These are phyloP conservation scores for Entrophospora sp. DNA, from an alignment of 192 early-diverging fungal species.

Conservation along the genomic window DNA sequence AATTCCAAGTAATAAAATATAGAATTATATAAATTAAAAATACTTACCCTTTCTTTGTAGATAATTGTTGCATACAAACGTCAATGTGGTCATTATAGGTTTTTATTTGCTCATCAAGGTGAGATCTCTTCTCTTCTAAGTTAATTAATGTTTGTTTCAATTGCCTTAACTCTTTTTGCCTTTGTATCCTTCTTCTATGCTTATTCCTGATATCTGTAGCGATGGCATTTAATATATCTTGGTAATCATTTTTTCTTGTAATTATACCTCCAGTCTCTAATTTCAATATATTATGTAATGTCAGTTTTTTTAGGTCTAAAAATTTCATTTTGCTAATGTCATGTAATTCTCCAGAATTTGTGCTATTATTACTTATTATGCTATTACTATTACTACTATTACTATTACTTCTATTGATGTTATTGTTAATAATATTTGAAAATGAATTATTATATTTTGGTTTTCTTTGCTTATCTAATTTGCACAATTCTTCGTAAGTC, in stretches of 20 bases:
- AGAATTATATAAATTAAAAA: neutral
- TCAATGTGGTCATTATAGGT: conserved; percentile 89
- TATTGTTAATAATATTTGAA: too few species aligned
- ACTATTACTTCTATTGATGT: neutral
- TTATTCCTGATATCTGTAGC: conserved; percentile 91
- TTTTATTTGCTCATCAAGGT: conserved; percentile 80
- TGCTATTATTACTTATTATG: too few species aligned
- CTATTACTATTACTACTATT: neutral
- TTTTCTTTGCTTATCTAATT: conserved; percentile 24
- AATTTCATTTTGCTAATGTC: conserved; percentile 63
- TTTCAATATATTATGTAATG: conserved; percentile 71
- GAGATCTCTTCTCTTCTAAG: conserved; percentile 76
- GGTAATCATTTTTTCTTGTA: conserved; percentile 69
- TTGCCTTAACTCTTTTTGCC: conserved; percentile 62
- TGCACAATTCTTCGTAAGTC: conserved; percentile 41
- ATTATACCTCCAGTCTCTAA: conserved; percentile 72
- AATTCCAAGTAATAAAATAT: neutral
- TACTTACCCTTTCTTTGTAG: conserved; percentile 42
- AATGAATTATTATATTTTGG: too few species aligned
- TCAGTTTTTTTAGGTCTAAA: conserved; percentile 68
- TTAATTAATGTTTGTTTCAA: conserved; percentile 73
- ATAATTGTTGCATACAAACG: conserved; percentile 79
- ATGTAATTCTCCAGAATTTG: neutral
- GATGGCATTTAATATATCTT: conserved; percentile 88
- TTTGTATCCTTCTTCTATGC: conserved; percentile 68